These are phyloP conservation scores for Suillus decipiens DNA, from an alignment of 768 basidiomycete species.

Conservation along the genomic window DNA sequence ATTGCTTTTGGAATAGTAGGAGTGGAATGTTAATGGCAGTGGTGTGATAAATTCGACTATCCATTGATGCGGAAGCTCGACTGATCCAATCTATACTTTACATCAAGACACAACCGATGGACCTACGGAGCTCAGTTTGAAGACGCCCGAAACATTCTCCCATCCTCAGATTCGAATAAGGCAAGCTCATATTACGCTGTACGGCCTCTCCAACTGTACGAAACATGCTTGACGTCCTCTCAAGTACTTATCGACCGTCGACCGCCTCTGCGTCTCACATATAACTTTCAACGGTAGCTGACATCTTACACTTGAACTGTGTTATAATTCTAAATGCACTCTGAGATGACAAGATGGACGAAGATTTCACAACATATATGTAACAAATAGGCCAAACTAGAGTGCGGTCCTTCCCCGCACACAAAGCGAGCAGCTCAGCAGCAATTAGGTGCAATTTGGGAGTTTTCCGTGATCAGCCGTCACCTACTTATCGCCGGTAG, in stretches of 20 bases:
- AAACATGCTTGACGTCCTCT: constrained; percentile 14
- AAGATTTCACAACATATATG: not conserved
- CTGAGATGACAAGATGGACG: not conserved
- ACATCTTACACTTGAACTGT: not conserved
- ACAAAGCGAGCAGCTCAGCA: not conserved
- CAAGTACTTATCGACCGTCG: not conserved
- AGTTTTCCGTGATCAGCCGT: not conserved
- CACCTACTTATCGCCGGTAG: not conserved
- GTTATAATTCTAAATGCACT: not conserved
- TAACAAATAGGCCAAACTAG: not conserved
- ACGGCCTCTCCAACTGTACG: not conserved
- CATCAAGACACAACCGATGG: constrained; percentile 15
- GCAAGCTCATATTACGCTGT: constrained; percentile 4
- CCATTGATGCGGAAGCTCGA: constrained; percentile 14
- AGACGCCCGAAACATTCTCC: constrained; percentile 9
- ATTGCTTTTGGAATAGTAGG: not conserved
- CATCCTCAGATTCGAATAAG: constrained; percentile 14
- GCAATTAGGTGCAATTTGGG: not conserved
- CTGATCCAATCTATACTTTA: constrained; percentile 11
- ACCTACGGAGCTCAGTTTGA: constrained; percentile 10
- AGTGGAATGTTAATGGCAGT: not conserved
- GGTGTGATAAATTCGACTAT: constrained; percentile 12
- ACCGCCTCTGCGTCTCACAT: not conserved
- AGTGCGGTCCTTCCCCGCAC: not conserved
- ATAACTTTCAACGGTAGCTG: not conserved